A percentile compares a stretch with the other conserved stretches of the same genome.
Conservation (phyloP, 495 filamentous ascomycete genomes). For the Cryomyces minteri region DNA sequence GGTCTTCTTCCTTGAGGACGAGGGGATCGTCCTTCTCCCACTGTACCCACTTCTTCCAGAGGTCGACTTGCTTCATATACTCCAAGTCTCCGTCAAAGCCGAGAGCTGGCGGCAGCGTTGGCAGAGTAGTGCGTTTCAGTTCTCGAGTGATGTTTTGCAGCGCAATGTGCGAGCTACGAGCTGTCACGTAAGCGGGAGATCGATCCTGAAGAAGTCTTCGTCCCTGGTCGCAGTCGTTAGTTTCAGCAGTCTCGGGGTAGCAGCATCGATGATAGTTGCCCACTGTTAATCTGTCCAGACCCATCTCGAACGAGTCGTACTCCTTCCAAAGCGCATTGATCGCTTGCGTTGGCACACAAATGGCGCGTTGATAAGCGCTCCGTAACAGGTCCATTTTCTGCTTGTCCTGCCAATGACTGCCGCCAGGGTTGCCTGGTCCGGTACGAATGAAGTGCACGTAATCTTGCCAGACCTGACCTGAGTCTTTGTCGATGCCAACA, state of each 20-base stretch:
- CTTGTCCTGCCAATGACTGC: slow-evolving; percentile 80
- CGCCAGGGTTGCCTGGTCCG: slow-evolving; percentile 68
- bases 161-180: slow-evolving; percentile 64
- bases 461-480: slow-evolving; percentile 81
- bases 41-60: slow-evolving; percentile 84
- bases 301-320: slow-evolving; percentile 89
- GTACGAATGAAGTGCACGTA: slow-evolving; percentile 81
- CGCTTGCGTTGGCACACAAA: slow-evolving; percentile 62
- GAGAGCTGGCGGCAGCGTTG: slow-evolving; percentile 59
- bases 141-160: slow-evolving; percentile 71
- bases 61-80: slow-evolving; percentile 66
- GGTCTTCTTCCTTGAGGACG: slow-evolving; percentile 63
- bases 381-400: slow-evolving; percentile 92
- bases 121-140: slow-evolving; percentile 57
- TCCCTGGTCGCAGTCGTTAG: slow-evolving; percentile 33
- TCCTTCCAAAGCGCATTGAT: slow-evolving; percentile 85
- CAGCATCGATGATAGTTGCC: slow-evolving; percentile 6
- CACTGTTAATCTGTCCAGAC: slow-evolving; percentile 74
- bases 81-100: slow-evolving; percentile 80
- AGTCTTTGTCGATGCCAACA: slow-evolving; percentile 80
- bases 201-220: slow-evolving; percentile 85
- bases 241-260: no score
- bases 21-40: slow-evolving; percentile 92
- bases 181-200: slow-evolving; percentile 84
- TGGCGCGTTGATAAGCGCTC: slow-evolving; percentile 78